Evolutionary conservation across 2,329 filamentous ascomycete species (phyloP), one percentile per base, ranked within the genome.

Genomic region (Colletotrichum sp.): DNA sequence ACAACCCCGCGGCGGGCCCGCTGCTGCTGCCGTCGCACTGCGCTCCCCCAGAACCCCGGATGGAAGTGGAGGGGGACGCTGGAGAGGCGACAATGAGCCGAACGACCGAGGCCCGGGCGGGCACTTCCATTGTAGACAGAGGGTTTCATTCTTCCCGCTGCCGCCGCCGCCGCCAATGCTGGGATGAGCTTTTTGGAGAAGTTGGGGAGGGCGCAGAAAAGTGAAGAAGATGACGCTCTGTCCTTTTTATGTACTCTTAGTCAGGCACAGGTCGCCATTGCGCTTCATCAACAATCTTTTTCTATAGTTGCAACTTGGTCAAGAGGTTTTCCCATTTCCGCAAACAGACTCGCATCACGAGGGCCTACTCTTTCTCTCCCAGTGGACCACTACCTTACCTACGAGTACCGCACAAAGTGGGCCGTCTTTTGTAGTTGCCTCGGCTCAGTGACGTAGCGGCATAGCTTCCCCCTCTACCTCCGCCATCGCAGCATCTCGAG

Each of bases 401-500:
- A 4, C 29, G 25, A 49, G 39, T 6, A n/a, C 39, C 39, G 11
- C 44, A 1, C 27, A 32, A 30, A 27, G 27, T 62, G 59, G 27
- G 59, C 19, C 59, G 30, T 27, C 25, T 3, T 27, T 6, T n/a
- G 13, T n/a, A 34, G n/a, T 55, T 70, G 73, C 73, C 73, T 71
- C 72, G 73, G 73, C 73, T 76, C 69, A 39, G 69, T 76, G 73
- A 76, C 73, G 73, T 76, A 76, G 72, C 32, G 49, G 34, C 63
- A 49, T 22, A 71, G 68, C 69, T 59, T 27, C 30, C 44, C 44
- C 44, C 44, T 52, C 44, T 52, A 13, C 44, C 44, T 52, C 44
- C 44, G 44, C 44, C 44, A 52, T 52, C 44, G 44, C 44, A 52
- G 44, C 44, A 22, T 52, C 44, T 22, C 44, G 44, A 52, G 44